Conservation (phyloP, 352 stramenopile species). For the Saprolegnia parasitica region DNA sequence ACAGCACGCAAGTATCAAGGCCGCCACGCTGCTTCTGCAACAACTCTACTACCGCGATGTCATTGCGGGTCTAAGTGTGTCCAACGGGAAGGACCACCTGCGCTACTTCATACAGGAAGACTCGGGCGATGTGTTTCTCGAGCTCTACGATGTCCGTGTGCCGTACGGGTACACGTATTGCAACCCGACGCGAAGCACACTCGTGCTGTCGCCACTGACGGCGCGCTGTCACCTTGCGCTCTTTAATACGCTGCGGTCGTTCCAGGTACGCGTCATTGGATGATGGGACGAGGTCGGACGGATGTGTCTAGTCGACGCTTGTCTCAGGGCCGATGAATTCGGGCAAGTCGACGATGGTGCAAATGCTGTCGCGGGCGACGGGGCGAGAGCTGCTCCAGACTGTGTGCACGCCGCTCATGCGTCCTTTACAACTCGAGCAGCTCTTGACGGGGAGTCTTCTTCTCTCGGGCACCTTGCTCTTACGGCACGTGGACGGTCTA, state of each 20-base stretch:
- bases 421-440: conserved; percentile 11
- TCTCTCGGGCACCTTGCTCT: conserved; percentile 29
- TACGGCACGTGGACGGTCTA: conserved; percentile 11
- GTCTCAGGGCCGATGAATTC: not conserved
- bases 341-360: conserved; percentile 21
- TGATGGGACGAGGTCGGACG: conserved; percentile 1
- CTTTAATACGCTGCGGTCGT: conserved; percentile 41
- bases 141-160: conserved; percentile 45
- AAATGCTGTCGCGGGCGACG: not conserved
- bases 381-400: conserved; percentile 23
- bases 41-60: conserved; percentile 10
- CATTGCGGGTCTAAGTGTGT: conserved; percentile 19
- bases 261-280: conserved; percentile 29
- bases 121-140: conserved; percentile 46
- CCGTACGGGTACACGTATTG: conserved; percentile 67
- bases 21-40: conserved; percentile 8
- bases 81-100: conserved; percentile 48
- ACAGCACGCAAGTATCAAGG: not conserved
- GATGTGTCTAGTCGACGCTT: conserved; percentile 32
- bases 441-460: conserved; percentile 29
- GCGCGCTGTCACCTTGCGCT: conserved; percentile 51
- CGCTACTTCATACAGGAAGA: conserved; percentile 58
- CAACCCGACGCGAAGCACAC: conserved; percentile 31
- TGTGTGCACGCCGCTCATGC: not conserved
- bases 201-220: conserved; percentile 43